Evolutionary conservation across 208 protist species (phyloP).

Genomic region (Herpetomonas samuelpessoai): DNA sequence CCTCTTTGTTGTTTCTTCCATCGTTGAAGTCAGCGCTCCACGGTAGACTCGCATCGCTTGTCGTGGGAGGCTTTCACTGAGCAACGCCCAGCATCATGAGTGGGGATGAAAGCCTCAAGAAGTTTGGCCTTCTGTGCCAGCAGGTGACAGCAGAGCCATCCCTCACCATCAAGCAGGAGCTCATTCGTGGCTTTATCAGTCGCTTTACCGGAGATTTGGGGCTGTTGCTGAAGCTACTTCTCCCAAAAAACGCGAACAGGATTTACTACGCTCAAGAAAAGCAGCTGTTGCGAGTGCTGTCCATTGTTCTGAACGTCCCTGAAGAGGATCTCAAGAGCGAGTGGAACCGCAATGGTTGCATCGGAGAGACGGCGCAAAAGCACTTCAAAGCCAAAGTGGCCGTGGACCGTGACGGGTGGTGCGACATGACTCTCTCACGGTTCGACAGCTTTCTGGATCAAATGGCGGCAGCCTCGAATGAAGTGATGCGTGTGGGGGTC

Average conservation of each 20-base stretch:
- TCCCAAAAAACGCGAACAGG: slow-evolving; percentile 63
- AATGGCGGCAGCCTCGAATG: slow-evolving; percentile 18
- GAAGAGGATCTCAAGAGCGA: slow-evolving; percentile 42
- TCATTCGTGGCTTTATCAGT: slow-evolving; percentile 48
- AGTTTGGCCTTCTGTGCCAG: slow-evolving; percentile 53
- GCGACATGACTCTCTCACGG: slow-evolving; percentile 18
- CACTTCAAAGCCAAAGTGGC: slow-evolving; percentile 26
- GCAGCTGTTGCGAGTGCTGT: slow-evolving; percentile 58
- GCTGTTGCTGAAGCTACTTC: slow-evolving; percentile 59
- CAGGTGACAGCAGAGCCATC: slow-evolving; percentile 41
- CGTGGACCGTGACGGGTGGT: slow-evolving; percentile 26
- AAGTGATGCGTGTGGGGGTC: slow-evolving; percentile 24
- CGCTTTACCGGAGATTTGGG: slow-evolving; percentile 51
- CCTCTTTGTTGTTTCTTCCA: slow-evolving; percentile 8
- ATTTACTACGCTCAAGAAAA: slow-evolving; percentile 82
- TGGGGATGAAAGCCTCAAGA: slow-evolving; percentile 13
- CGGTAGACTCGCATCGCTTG: too few relatives aligned
- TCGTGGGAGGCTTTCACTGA: too few relatives aligned
- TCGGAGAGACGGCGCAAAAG: slow-evolving; percentile 49
- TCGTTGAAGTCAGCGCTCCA: too few relatives aligned
- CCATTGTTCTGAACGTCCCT: slow-evolving; percentile 23
- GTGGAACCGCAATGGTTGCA: slow-evolving; percentile 58
- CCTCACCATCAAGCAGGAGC: slow-evolving; percentile 59
- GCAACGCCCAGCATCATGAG: too few relatives aligned
- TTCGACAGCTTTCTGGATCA: slow-evolving; percentile 34